Percentiles rank a stretch among this genome's conserved stretches.
Evolutionary conservation across 768 basidiomycete species (phyloP).

Genomic region (Serendipita sp.): DNA sequence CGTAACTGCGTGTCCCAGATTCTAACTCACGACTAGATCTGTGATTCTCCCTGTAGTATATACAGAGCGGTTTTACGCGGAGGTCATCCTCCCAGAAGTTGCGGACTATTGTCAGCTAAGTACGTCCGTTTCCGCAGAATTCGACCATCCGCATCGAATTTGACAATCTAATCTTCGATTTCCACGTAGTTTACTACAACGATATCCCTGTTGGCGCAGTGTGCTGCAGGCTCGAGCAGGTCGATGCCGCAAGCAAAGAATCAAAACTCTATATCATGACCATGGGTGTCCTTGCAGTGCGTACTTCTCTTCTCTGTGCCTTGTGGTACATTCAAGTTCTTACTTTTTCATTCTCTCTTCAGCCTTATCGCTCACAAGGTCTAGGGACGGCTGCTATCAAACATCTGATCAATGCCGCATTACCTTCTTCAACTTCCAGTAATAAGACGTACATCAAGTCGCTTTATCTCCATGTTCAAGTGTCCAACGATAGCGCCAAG

Average conservation of each 20-base stretch:
- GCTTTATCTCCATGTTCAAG: slow-evolving; percentile 76
- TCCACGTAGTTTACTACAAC: slow-evolving; percentile 65
- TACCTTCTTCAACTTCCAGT: slow-evolving; percentile 32
- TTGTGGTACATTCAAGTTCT: neutral
- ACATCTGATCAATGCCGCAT: slow-evolving; percentile 46
- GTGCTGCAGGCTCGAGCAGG: slow-evolving; percentile 62
- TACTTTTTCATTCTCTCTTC: slow-evolving; percentile 1
- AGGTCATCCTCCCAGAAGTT: slow-evolving; percentile 56
- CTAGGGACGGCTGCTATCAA: slow-evolving; percentile 60
- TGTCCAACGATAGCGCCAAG: slow-evolving; percentile 63
- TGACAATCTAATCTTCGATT: neutral
- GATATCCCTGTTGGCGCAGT: slow-evolving; percentile 82
- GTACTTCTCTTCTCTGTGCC: slow-evolving; percentile 24
- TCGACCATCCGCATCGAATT: slow-evolving; percentile 7
- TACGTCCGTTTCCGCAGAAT: slow-evolving; percentile 24
- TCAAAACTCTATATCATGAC: slow-evolving; percentile 72
- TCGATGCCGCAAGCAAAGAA: slow-evolving; percentile 29
- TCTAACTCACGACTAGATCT: slow-evolving; percentile 22
- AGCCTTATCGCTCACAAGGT: slow-evolving; percentile 75
- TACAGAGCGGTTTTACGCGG: slow-evolving; percentile 73
- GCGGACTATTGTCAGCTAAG: slow-evolving; percentile 82
- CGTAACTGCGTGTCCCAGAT: slow-evolving; percentile 32
- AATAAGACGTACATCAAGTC: slow-evolving; percentile 43
- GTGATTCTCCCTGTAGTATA: slow-evolving; percentile 84
- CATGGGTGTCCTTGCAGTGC: slow-evolving; percentile 67